Conservation (phyloP, 31 red algal genomes). For the Endocladia muricata region DNA sequence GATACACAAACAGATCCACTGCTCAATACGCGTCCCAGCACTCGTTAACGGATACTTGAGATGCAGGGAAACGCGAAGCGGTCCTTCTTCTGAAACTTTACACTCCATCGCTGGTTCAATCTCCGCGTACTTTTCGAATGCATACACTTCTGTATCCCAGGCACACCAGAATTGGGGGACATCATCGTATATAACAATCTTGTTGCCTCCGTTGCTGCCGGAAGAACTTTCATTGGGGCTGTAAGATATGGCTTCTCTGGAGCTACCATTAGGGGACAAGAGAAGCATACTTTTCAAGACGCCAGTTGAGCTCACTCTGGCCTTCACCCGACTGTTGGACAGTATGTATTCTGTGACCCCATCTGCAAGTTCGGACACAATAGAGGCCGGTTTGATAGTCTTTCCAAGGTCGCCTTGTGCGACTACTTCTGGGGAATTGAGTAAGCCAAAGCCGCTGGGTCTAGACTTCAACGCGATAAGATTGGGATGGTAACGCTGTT, state of each 20-base stretch:
- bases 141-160: slow-evolving; percentile 65
- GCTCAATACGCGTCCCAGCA: slow-evolving; percentile 36
- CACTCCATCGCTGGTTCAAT: slow-evolving; percentile 22
- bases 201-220: slow-evolving; percentile 44
- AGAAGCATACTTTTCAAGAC: slow-evolving; percentile 25
- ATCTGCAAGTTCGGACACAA: not conserved
- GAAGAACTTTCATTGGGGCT: not conserved
- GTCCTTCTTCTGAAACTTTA: slow-evolving; percentile 37
- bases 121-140: slow-evolving; percentile 57
- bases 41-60: slow-evolving; percentile 38
- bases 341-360: slow-evolving; percentile 1
- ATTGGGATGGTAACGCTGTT: not conserved
- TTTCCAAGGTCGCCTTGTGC: not conserved
- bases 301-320: slow-evolving; percentile 20
- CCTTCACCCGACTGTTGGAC: slow-evolving; percentile 20
- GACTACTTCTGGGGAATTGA: not conserved
- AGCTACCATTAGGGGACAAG: not conserved
- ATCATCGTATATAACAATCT: slow-evolving; percentile 72
- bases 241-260: slow-evolving; percentile 17
- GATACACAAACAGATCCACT: slow-evolving; percentile 46
- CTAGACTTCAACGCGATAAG: not conserved
- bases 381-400: not conserved
- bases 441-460: not conserved
- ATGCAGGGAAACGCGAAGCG: slow-evolving; percentile 40
- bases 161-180: slow-evolving; percentile 64